A percentile compares a stretch with the other conserved stretches of the same genome.
Evolutionary conservation across 257 asterid species (phyloP).

Genomic region (Jacaranda mimosifolia): DNA sequence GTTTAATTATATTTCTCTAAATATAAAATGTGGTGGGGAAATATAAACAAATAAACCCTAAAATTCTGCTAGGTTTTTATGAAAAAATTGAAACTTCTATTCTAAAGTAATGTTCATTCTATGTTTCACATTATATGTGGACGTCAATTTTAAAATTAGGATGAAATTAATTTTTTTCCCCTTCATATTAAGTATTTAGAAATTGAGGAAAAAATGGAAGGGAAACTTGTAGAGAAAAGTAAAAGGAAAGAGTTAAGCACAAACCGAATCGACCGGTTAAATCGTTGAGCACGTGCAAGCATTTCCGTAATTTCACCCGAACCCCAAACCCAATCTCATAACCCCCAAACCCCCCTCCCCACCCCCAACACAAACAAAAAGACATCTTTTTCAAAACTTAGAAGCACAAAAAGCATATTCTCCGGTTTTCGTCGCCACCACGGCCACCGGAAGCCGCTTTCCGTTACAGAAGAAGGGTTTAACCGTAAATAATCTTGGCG

Average conservation of each 20-base stretch:
- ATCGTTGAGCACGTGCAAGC: constrained; percentile 39
- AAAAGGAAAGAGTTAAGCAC: neutral
- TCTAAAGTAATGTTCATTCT: too few species aligned
- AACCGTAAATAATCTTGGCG: constrained; percentile 27
- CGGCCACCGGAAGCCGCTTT: constrained; percentile 6
- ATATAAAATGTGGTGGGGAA: too few species aligned
- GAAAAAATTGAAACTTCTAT: too few species aligned
- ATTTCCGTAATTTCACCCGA: constrained; percentile 34
- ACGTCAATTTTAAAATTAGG: too few species aligned
- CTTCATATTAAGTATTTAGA: too few species aligned
- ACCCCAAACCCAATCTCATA: constrained; percentile 35
- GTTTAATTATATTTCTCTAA: too few species aligned
- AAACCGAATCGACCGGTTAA: constrained; percentile 22
- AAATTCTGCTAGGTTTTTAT: too few species aligned
- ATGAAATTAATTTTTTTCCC: too few species aligned
- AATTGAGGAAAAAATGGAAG: too few species aligned
- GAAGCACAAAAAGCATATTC: constrained; percentile 5
- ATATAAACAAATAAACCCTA: too few species aligned
- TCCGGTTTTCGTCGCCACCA: constrained; percentile 33
- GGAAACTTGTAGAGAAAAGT: too few species aligned
- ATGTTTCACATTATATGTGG: too few species aligned
- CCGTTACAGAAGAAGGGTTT: neutral
- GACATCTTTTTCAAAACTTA: constrained; percentile 1
- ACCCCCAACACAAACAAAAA: neutral
- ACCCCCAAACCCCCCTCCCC: constrained; percentile 33